Conservation (phyloP, 1,139 yeast species). For the Arxiozyma heterogenica region DNA sequence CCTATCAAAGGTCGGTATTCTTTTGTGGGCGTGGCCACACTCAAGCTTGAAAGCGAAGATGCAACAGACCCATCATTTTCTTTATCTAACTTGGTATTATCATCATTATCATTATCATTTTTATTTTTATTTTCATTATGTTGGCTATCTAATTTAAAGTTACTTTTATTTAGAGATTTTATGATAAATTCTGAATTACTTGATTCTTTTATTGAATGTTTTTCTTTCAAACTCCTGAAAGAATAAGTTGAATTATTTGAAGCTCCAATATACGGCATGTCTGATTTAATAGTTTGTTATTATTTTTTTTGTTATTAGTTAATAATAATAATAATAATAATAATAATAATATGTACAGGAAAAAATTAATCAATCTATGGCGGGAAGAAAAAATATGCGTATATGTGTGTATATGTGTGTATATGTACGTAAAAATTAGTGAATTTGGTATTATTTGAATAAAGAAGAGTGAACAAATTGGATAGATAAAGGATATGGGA, state of each 20-base stretch:
- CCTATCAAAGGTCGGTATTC: conserved; percentile 1
- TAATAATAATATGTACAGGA: neutral
- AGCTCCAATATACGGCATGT: conserved; percentile 22
- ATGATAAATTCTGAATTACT: neutral
- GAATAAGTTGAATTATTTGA: conserved; percentile 15
- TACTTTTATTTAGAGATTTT: neutral
- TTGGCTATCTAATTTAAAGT: neutral
- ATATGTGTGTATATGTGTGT: too few species aligned
- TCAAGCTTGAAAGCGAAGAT: conserved; percentile 3
- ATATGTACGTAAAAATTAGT: too few species aligned
- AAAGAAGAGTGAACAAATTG: too few species aligned
- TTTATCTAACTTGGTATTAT: neutral
- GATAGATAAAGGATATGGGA: too few species aligned
- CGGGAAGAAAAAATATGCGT: too few species aligned
- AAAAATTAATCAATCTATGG: too few species aligned
- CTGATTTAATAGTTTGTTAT: neutral
- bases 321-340: too few species aligned
- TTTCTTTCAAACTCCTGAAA: conserved; percentile 16
- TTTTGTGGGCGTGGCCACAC: conserved; percentile 2
- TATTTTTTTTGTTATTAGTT: neutral
- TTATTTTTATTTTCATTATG: too few species aligned
- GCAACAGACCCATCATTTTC: neutral
- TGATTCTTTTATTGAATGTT: conserved; percentile 13
- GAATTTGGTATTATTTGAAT: too few species aligned
- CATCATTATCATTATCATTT: neutral